Base-by-base conservation (phyloP, 108 stramenopile genomes). In the Cyclotella cryptica region DNA sequence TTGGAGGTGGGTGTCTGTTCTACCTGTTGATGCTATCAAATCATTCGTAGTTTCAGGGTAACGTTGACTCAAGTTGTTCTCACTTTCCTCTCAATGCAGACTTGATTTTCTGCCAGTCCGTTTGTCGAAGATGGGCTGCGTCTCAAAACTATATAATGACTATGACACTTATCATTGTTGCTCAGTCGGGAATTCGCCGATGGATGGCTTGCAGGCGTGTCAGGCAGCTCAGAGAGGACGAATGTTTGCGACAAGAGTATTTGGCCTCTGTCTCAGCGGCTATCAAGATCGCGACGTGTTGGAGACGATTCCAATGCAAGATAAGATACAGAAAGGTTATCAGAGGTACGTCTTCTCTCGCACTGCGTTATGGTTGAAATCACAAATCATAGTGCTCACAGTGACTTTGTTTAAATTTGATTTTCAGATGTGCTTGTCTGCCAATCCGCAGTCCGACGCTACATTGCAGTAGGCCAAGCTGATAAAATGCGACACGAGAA, bases 401-500 rank as follows among this genome's bases (percentile, higher is more conserved):
- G 2, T 26, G 1, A 57, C 3, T 1, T 1, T 9, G 3, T 17
- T n/a, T 21, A 24, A 22, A 7, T 26, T 2, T 57, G 7, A 54
- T 22, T 12, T 26, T 35, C 61, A 62, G 61, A 62, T 62, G 61
- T 62, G 13, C 9, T 41, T n/a, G 39, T 62, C 19, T 62, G 61
- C 11, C 61, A 62, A 19, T 62, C 61, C 28, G 30, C 7, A 0
- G 35, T 40, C 29, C 61, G 61, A 14, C 61, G 61, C 61, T 15
- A 3, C 35, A 39, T 9, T 0, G 61, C 61, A 9, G 35, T 1
- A 62, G 15, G 10, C 10, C 30, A 41, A 39, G 10, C 3, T 18
- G 18, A 39, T 8, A n/a, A 12, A 0, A 15, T 44, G 11, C 64
- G 43, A 17, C 24, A 44, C 14, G 28, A 45, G 43, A 65, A 26